phyloP scores from a whole-genome alignment of 1,139 yeast species.

The Sporopachydermia cereana region DNA sequence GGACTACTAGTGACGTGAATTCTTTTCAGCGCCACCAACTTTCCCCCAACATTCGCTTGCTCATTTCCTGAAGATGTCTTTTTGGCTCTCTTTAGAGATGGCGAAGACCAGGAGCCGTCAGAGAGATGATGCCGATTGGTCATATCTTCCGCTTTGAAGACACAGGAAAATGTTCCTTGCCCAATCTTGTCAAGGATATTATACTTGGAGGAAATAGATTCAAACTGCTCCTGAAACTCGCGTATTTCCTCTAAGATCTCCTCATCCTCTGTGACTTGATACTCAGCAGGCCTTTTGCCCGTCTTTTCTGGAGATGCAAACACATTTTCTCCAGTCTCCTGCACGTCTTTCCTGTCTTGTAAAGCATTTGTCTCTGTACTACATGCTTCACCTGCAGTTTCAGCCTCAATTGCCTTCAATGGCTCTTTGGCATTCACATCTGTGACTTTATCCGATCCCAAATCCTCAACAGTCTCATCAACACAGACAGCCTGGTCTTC shows the following conservation, averaged over 20 bases:
- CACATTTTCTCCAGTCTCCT: no score
- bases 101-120: conserved; percentile 31
- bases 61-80: conserved; percentile 20
- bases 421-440: no score
- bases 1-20: conserved; percentile 96
- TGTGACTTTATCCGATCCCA: no score
- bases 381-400: no score
- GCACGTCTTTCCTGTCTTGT: no score
- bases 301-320: no score
- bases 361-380: no score
- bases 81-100: conserved; percentile 28
- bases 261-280: conserved; percentile 7
- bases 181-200: conserved; percentile 77
- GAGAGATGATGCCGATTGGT: conserved; percentile 21
- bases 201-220: conserved; percentile 47
- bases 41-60: conserved; percentile 7
- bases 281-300: no score
- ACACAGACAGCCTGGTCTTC: no score
- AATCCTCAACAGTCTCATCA: no score
- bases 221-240: conserved; percentile 50
- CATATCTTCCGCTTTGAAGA: conserved; percentile 76
- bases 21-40: conserved; percentile 77
- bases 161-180: conserved; percentile 89
- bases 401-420: no score
- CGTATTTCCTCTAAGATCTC: conserved; percentile 59